These are phyloP conservation scores for Mycena latifolia DNA, from an alignment of 768 basidiomycete species.

Conservation along the genomic window DNA sequence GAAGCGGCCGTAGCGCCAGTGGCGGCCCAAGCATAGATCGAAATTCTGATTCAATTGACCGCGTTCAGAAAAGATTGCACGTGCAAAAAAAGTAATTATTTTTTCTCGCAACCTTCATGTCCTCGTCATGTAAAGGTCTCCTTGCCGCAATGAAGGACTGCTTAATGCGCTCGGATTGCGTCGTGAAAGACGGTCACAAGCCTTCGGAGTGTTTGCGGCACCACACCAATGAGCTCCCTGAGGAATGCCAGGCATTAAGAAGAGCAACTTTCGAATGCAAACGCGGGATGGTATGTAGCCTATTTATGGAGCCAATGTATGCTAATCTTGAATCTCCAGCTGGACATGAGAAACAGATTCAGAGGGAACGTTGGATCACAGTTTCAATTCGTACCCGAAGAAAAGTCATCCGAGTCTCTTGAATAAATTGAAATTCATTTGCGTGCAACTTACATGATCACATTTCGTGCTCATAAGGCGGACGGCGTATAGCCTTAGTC, in stretches of 20 bases:
- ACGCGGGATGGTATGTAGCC: slow-evolving; percentile 78
- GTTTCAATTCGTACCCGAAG: slow-evolving; percentile 53
- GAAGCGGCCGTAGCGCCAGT: slow-evolving; percentile 53
- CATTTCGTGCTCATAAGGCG: no score
- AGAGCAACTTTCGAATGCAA: slow-evolving; percentile 93
- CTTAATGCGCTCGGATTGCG: slow-evolving; percentile 88
- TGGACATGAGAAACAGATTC: slow-evolving; percentile 90
- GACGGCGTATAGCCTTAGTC: neutral
- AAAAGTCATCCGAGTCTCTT: slow-evolving; percentile 27
- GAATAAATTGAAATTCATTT: slow-evolving; percentile 18
- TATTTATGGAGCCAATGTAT: neutral
- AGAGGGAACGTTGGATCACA: slow-evolving; percentile 76
- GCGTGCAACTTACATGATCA: no score
- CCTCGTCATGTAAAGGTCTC: slow-evolving; percentile 84
- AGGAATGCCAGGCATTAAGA: slow-evolving; percentile 82
- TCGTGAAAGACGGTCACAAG: slow-evolving; percentile 79
- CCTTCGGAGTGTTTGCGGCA: slow-evolving; percentile 89
- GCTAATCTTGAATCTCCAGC: slow-evolving; percentile 50
- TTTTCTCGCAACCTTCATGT: slow-evolving; percentile 61
- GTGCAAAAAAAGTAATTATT: neutral
- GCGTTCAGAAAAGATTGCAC: neutral
- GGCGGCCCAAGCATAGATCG: slow-evolving; percentile 52
- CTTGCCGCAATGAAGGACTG: slow-evolving; percentile 87
- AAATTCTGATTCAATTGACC: no score
- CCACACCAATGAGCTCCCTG: slow-evolving; percentile 82